Base-by-base conservation (phyloP, 2,329 filamentous ascomycete genomes). In the Ascochyta viciae-villosae region DNA sequence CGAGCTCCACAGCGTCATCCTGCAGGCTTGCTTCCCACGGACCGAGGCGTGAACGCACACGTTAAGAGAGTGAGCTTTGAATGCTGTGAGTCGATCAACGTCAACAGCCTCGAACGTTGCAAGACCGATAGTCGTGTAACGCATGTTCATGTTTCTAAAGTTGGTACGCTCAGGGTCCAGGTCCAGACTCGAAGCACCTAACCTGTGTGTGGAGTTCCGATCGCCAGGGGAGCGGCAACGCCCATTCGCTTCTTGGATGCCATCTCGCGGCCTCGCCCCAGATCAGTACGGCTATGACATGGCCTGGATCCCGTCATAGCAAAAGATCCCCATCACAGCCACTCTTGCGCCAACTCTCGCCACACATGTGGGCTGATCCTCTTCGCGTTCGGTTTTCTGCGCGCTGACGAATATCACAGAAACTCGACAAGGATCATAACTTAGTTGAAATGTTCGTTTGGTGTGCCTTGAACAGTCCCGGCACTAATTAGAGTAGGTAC, bases 271-370 rank as follows among this genome's bases (percentile, higher is more conserved):
- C n/a, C n/a, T 35, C 33, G 29, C 29, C 29, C 4, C 1, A 31
- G 27, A 31, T 12, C 13, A 12, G 29, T 15, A 15, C 12, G 12
- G 29, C 33, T 33, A 44, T 35, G 33, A 27, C 13, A 46, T 15
- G 31, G 39, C 37, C 35, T 46, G 46, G 41, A 45, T 37, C 35
- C 24, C 13, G 10, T 39, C 37, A 23, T 24, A 39, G 47, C 24
- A 50, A 56, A 56, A 52, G 56, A 64, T 61, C 54, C 49, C 22
- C 52, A 52, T 47, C 57, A 64, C 62, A 66, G 61, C 61, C 63
- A 53, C 57, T 47, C 23, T 46, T 42, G n/a, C 35, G 38, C 6
- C 6, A 31, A 12, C 26, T 27, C 29, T 60, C 47, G 59, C 61
- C 48, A 62, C 57, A 51, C 13, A 9, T 13, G 47, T 56, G 46